Conservation (phyloP, 768 basidiomycete genomes). For the Phylloporus arenicola region DNA sequence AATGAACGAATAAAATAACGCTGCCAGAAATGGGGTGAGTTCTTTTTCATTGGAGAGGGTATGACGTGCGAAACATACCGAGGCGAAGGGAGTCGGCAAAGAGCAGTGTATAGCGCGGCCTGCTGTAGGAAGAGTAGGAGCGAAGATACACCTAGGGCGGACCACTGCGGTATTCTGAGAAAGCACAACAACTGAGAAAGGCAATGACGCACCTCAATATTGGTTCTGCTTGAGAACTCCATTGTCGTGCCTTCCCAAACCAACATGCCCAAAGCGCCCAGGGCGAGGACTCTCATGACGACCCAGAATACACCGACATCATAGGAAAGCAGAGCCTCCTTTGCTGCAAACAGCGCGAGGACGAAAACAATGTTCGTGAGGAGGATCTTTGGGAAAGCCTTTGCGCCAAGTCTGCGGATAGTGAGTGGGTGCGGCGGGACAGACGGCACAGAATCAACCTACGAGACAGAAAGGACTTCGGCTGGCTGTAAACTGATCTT, state of each 20-base stretch:
- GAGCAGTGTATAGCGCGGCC: constrained; percentile 58
- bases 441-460: constrained; percentile 21
- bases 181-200: constrained; percentile 1
- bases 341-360: constrained; percentile 54
- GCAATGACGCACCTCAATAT: constrained; percentile 51
- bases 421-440: neutral
- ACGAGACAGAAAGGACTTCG: constrained; percentile 52
- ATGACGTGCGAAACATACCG: constrained; percentile 43
- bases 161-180: constrained; percentile 47
- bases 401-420: constrained; percentile 45
- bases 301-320: constrained; percentile 76
- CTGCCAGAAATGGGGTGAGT: constrained; percentile 33
- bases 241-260: constrained; percentile 56
- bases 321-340: constrained; percentile 60
- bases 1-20: constrained; percentile 64
- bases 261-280: constrained; percentile 61
- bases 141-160: constrained; percentile 62
- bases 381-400: constrained; percentile 49
- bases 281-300: constrained; percentile 64
- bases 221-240: constrained; percentile 47
- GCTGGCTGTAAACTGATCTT: constrained; percentile 59
- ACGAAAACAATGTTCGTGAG: constrained; percentile 62
- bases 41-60: neutral
- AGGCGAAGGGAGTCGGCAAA: constrained; percentile 61
- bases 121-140: constrained; percentile 65